Evolutionary conservation across 2,329 filamentous ascomycete genomes (phyloP), one percentile per base, ranked within the genome.

Genomic region (Cercospora sp.): DNA sequence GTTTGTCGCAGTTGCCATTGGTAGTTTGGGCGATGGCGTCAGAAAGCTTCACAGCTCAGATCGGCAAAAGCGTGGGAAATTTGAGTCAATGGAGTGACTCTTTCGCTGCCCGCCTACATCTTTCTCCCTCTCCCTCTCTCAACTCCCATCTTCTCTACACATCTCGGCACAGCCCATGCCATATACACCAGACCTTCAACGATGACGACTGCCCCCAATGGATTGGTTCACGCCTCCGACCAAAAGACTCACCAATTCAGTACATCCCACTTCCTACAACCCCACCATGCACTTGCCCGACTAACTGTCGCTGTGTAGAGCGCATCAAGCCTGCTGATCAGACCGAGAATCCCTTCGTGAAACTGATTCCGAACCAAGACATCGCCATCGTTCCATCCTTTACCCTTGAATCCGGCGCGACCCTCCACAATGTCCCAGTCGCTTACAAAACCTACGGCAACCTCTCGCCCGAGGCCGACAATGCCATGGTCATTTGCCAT

Each of bases 391-490:
- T 99, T 65, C 94, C 95, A 1, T 89, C 90, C 28, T 97, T 97
- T 79, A 93, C 91, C 8, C 91, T 99, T 72, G 95, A 99, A 80
- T 98, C 94, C 1, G 95, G 95, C 60, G 92, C 91, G 26, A 90
- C 87, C 0, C 85, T 99, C 20, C 83, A 86, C 73, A 95, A 98
- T 87, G 86, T 89, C 16, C 87, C 86, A 2, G 82, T 90, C 61
- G 88, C 88, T 67, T 90, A 89, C 80, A 90, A 88, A 68, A 87
- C 85, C 3, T 86, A 86, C 66, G 88, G 88, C 67, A 81, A 81
- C 28, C 81, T 90, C 28, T 85, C 87, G 5, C 82, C 85, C 2
- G 79, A 81, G 28, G 76, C 81, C 55, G 85, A 90, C 79, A 90
- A 90, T 80, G 87, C 83, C 53, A 83, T 90, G 81, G 86, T 90